phyloP scores from a whole-genome alignment of 352 stramenopile species.

The Phytopythium vexans region DNA sequence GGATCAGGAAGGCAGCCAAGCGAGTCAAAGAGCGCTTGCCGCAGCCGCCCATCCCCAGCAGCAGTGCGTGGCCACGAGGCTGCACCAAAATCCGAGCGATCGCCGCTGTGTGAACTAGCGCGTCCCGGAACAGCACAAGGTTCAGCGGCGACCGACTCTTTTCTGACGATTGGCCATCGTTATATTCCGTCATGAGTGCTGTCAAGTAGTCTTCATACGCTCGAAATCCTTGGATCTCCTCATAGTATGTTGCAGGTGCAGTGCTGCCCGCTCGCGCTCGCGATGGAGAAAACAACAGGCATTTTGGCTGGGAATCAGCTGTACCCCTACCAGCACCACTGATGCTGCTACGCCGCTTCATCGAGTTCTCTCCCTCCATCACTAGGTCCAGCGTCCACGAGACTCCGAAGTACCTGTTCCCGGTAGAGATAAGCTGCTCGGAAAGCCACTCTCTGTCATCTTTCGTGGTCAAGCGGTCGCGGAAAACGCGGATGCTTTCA shows the following conservation, averaged over 20 bases:
- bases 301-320: background rate
- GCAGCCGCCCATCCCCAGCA: constrained; percentile 86
- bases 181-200: constrained; percentile 41
- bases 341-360: constrained; percentile 1
- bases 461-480: constrained; percentile 86
- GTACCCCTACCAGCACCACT: background rate
- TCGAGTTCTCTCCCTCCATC: constrained; percentile 13
- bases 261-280: too few relatives aligned
- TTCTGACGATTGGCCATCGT: constrained; percentile 5
- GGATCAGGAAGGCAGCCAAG: constrained; percentile 73
- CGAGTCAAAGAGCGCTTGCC: constrained; percentile 81
- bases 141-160: constrained; percentile 15
- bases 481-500: constrained; percentile 90
- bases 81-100: constrained; percentile 85
- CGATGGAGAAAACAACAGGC: constrained; percentile 22
- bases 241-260: background rate
- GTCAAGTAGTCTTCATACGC: constrained; percentile 64
- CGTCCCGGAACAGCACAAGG: constrained; percentile 83
- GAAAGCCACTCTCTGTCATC: constrained; percentile 87
- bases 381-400: constrained; percentile 52
- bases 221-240: constrained; percentile 13
- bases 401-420: constrained; percentile 59
- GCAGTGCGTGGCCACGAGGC: constrained; percentile 78
- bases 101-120: constrained; percentile 80
- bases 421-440: constrained; percentile 66